Evolutionary conservation across 192 early-diverging fungal genomes (phyloP).

Genomic region (Coemansia furcata): DNA sequence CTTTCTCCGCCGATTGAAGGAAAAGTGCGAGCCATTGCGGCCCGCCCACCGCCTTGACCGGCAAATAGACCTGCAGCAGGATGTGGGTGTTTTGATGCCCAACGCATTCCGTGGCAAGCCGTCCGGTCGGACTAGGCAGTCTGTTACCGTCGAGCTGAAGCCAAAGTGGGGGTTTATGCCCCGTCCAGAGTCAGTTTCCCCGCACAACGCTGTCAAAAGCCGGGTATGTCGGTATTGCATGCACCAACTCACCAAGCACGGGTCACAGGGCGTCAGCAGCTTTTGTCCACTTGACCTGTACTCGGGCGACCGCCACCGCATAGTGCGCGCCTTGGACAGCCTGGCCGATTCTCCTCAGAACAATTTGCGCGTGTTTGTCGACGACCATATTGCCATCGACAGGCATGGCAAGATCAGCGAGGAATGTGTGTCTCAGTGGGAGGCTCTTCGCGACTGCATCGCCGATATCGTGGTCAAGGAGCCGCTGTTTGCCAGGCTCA

Average conservation of each 20-base stretch:
- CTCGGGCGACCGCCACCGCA: conserved; percentile 29
- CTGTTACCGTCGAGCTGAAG: conserved; percentile 59
- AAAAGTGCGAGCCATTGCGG: conserved; percentile 25
- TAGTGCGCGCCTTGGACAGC: conserved; percentile 37
- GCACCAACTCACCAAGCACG: conserved; percentile 62
- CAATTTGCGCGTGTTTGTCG: conserved; percentile 51
- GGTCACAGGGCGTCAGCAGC: conserved; percentile 21
- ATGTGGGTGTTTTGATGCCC: conserved; percentile 43
- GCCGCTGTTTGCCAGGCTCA: conserved; percentile 49
- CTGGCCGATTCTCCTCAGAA: conserved; percentile 28
- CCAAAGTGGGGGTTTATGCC: conserved; percentile 77
- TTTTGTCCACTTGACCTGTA: conserved; percentile 76
- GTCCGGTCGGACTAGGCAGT: not conserved
- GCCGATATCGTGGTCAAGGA: conserved; percentile 48
- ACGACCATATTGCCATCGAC: conserved; percentile 17
- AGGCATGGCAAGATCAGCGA: not conserved
- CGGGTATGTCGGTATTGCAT: conserved; percentile 75
- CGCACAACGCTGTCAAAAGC: conserved; percentile 47
- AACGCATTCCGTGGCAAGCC: conserved; percentile 44
- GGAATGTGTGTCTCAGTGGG: conserved; percentile 16
- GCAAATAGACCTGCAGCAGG: conserved; percentile 51
- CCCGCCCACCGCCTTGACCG: conserved; percentile 48
- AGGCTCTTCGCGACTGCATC: conserved; percentile 29
- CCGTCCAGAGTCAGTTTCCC: conserved; percentile 36
- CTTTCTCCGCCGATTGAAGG: conserved; percentile 48